Base-by-base conservation (phyloP, 306 rosid species). In the Pachyrhizus erosus region DNA sequence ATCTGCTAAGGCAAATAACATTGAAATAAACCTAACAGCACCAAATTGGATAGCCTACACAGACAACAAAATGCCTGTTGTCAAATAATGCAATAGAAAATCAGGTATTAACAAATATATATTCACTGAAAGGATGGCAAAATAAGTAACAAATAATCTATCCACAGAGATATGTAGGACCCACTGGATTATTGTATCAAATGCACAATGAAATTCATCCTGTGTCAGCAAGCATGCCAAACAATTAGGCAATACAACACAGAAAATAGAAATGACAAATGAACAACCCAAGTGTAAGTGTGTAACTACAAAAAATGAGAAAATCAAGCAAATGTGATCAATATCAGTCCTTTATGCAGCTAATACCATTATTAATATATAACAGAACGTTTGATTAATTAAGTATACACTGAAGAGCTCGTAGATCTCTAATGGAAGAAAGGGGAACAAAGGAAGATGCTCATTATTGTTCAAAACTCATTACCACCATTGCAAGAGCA, bases 41-140 rank as follows among this genome's bases (percentile, higher is more conserved):
- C 94, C 92, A 31, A 88, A 70, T 89, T 96, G 98, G 78, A 93
- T 91, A 77, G 81, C 92, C 99, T 96, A 89, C 80, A 80, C 10
- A 58, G 5, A 40, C 31, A 83, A 82, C 46, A 87, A 77, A 78
- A 66, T 29, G 37, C 17, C 68, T 20, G 24, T 61, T 73, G 40
- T 71, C 80, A 80, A 84, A 65, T 73, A 77, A 60, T 49, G 45
- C 33, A 78, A 77, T 71, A 83, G 68, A 20, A 64, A 58, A 52
- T 31, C 81, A 84, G 58, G 65, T 68, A 88, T 48, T 11, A 49
- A 42, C 66, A 82, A 54, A 71, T 24, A 72, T 13, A 68, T 27
- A 69, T 73, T 65, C 31, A 52, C 33, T 51, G 29, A 70, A 64
- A 71, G 45, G 68, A 66, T 40, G 54, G 51, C 3, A 82, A 37